These are phyloP conservation scores for Candida sanyaensis DNA, from an alignment of 1,139 yeast genomes.

Conservation along the genomic window DNA sequence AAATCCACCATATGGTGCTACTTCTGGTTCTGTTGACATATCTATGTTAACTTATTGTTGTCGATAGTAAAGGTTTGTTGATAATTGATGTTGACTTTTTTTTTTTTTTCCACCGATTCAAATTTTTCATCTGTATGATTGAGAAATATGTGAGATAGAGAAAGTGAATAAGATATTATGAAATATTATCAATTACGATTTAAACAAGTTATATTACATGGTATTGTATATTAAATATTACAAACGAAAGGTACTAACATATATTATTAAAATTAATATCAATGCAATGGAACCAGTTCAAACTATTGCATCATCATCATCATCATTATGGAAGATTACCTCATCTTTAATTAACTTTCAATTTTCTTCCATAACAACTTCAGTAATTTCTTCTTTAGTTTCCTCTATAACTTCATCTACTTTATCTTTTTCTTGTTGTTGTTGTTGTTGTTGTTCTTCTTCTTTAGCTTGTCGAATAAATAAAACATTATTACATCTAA, in stretches of 20 bases:
- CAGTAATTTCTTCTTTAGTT: neutral
- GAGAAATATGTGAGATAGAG: too few species aligned
- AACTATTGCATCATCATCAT: too few species aligned
- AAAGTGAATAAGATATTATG: too few species aligned
- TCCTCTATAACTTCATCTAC: conserved; percentile 3
- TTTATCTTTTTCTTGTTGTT: conserved; percentile 17
- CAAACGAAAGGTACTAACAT: too few species aligned
- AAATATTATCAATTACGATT: too few species aligned
- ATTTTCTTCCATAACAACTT: conserved; percentile 4
- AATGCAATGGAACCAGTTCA: too few species aligned
- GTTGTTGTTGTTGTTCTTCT: conserved; percentile 9
- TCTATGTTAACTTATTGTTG: neutral
- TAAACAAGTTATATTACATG: too few species aligned
- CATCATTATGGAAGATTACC: too few species aligned
- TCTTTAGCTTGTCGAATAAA: conserved; percentile 51
- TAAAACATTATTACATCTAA: conserved; percentile 79
- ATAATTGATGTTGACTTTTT: neutral
- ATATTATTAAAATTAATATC: too few species aligned
- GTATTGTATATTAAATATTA: too few species aligned
- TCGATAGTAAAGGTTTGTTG: neutral
- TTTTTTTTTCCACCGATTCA: neutral
- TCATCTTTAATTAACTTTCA: neutral
- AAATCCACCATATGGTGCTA: conserved; percentile 48
- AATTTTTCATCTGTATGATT: neutral
- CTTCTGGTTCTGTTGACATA: conserved; percentile 35